Percentiles rank a stretch among this genome's conserved stretches.
Evolutionary conservation across 345 rosid genomes (phyloP).

Genomic region (Microcos paniculata): DNA sequence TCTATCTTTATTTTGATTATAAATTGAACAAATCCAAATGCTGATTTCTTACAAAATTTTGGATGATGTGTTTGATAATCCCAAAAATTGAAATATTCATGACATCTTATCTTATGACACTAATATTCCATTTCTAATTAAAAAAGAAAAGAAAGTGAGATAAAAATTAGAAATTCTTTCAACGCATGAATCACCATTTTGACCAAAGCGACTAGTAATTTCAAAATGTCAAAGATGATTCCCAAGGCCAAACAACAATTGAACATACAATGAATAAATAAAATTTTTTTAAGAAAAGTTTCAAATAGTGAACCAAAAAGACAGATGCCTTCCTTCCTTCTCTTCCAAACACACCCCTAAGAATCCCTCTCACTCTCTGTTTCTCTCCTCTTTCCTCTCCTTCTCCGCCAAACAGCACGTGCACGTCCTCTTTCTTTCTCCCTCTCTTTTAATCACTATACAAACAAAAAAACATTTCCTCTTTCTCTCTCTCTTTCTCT

Average conservation of each 20-base stretch:
- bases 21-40: not conserved
- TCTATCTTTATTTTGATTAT: too few species aligned
- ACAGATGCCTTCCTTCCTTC: not conserved
- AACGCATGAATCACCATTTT: too few species aligned
- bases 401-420: constrained; percentile 14
- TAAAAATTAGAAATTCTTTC: too few species aligned
- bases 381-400: not conserved
- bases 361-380: not conserved
- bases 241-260: not conserved
- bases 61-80: not conserved
- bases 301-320: not conserved
- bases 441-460: constrained; percentile 7
- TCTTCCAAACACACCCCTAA: not conserved
- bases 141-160: too few species aligned
- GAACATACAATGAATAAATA: not conserved
- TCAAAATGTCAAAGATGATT: too few species aligned
- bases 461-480: not conserved
- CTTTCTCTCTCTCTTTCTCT: not conserved
- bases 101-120: too few species aligned
- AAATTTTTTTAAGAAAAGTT: too few species aligned
- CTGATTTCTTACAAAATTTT: not conserved
- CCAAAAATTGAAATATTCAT: not conserved
- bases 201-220: too few species aligned
- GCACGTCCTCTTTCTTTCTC: constrained; percentile 13
- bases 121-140: too few species aligned